A percentile compares a stretch with the other conserved stretches of the same genome.
Conservation (phyloP, 495 filamentous ascomycete genomes). For the Annulohypoxylon moriforme region DNA sequence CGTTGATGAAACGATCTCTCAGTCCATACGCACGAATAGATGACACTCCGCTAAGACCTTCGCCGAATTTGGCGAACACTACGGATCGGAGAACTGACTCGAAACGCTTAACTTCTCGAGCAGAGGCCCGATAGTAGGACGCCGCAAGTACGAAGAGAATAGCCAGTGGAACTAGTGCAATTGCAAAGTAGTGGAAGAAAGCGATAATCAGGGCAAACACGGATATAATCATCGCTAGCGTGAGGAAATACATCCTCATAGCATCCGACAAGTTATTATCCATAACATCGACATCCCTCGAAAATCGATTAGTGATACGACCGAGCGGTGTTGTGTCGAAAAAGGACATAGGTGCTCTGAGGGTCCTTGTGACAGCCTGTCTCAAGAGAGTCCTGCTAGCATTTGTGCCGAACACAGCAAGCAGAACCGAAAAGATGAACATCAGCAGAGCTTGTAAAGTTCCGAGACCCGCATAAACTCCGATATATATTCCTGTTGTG, state of each 20-base stretch:
- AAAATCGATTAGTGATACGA: conserved; percentile 97
- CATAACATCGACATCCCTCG: conserved; percentile 94
- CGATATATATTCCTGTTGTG: conserved; percentile 79
- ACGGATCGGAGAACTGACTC: conserved; percentile 86
- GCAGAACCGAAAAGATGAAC: conserved; percentile 71
- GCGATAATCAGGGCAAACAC: conserved; percentile 90
- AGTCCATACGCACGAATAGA: conserved; percentile 91
- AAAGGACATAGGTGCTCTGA: conserved; percentile 95
- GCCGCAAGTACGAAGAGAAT: conserved; percentile 84
- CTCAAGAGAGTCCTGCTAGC: conserved; percentile 86
- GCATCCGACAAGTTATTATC: conserved; percentile 92
- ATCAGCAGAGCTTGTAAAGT: conserved; percentile 78
- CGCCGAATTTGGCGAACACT: conserved; percentile 92
- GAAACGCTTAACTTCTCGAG: conserved; percentile 92
- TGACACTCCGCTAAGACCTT: conserved; percentile 83
- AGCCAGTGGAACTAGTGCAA: conserved; percentile 85
- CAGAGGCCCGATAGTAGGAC: conserved; percentile 89
- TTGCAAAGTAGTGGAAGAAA: conserved; percentile 94
- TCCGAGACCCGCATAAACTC: conserved; percentile 84
- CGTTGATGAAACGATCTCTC: conserved; percentile 74
- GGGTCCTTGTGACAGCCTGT: conserved; percentile 79
- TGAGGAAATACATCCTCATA: conserved; percentile 93
- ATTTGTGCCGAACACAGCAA: conserved; percentile 82
- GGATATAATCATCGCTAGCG: conserved; percentile 78
- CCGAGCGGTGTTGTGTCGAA: conserved; percentile 97